Evolutionary conservation across 768 basidiomycete genomes (phyloP), one percentile per base, ranked within the genome.

Genomic region (Mycena kentingensis): DNA sequence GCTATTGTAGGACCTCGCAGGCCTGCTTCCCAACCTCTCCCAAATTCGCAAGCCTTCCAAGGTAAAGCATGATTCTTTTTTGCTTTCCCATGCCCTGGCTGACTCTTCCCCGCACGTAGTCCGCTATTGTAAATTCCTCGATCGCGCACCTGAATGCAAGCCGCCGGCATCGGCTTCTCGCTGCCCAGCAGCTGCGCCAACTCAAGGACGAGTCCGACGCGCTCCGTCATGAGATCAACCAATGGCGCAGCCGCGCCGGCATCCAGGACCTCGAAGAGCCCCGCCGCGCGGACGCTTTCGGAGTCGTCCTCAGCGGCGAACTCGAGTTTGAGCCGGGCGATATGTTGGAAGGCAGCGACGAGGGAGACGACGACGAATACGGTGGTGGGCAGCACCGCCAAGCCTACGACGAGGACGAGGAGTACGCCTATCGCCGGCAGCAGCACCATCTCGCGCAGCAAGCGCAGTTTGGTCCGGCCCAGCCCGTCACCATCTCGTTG

Each of bases 41-140:
- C 83, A 90, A 65, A 89, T 94, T 70, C 87, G 94, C 55, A 85
- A 97, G 25, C 97, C 97, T 2, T 94, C 91, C 69, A 99, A 99
- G n/a, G n/a, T n/a, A n/a, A n/a, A n/a, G n/a, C n/a, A n/a, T n/a
- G n/a, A n/a, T n/a, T n/a, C n/a, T n/a, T n/a, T n/a, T n/a, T n/a
- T n/a, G n/a, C n/a, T n/a, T n/a, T n/a, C n/a, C n/a, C n/a, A n/a
- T n/a, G n/a, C n/a, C n/a, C n/a, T n/a, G n/a, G n/a, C n/a, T n/a
- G n/a, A n/a, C n/a, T n/a, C n/a, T n/a, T n/a, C n/a, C n/a, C n/a
- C n/a, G n/a, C n/a, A n/a, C n/a, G n/a, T n/a, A n/a, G 73, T 91
- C 90, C 7, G 88, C 90, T 54, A 98, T 98, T 69, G 95, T 99
- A 70, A 97, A 97, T 71, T 92, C 90, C 32, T 90, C 88, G 45